A percentile compares a stretch with the other conserved stretches of the same genome.
These are phyloP conservation scores for Emericellopsis cladophorae DNA, from an alignment of 2,329 filamentous ascomycete species.

Conservation along the genomic window DNA sequence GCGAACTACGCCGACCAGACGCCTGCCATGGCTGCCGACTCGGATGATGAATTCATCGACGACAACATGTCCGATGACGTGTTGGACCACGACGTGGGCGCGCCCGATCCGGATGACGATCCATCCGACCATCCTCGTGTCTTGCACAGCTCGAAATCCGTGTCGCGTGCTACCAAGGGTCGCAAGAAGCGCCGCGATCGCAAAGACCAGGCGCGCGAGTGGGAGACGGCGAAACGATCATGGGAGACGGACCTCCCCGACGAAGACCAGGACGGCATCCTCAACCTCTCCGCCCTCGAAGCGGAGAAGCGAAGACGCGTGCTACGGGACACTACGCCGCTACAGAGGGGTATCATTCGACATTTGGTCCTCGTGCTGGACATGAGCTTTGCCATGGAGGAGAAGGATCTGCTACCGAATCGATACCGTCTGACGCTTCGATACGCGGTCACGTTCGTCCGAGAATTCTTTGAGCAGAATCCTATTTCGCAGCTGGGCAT, in stretches of 20 bases:
- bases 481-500: conserved; percentile 93
- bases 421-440: conserved; percentile 72
- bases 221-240: conserved; percentile 54
- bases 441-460: conserved; percentile 77
- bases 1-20: too few relatives aligned
- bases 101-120: conserved; percentile 14
- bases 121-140: conserved; percentile 1
- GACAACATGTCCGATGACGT: conserved; percentile 55
- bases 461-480: conserved; percentile 96
- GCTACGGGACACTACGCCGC: conserved; percentile 83
- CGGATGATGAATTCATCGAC: conserved; percentile 57
- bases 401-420: conserved; percentile 88
- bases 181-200: conserved; percentile 19
- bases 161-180: conserved; percentile 11
- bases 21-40: conserved; percentile 53
- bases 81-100: conserved; percentile 31
- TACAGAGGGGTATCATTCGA: conserved; percentile 96
- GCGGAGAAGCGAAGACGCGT: conserved; percentile 71
- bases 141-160: background rate
- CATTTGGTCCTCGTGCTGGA: conserved; percentile 86
- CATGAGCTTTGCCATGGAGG: conserved; percentile 83
- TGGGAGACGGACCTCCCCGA: conserved; percentile 57
- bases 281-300: conserved; percentile 68
- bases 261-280: conserved; percentile 67
- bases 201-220: conserved; percentile 34